Conservation (phyloP, 257 asterid species). For the Vinca minor region DNA sequence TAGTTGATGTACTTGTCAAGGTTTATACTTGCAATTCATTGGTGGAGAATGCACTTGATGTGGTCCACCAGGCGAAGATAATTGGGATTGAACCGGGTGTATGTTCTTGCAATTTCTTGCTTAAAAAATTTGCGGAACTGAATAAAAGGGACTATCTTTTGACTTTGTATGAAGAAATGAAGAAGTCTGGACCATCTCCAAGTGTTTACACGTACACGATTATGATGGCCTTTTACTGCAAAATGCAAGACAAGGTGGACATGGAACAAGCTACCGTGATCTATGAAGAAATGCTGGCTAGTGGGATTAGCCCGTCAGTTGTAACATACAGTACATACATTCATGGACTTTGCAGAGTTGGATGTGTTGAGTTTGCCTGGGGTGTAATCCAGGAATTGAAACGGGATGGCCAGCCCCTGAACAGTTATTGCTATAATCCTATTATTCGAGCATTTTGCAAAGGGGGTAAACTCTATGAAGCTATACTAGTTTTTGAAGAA, state of each 20-base stretch:
- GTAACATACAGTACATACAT: constrained; percentile 40
- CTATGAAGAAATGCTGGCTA: constrained; percentile 41
- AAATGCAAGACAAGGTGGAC: constrained; percentile 24
- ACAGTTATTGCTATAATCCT: constrained; percentile 50
- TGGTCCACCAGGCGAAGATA: constrained; percentile 28
- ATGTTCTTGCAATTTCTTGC: too few relatives aligned
- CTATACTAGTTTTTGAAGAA: constrained; percentile 31
- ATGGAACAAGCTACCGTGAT: constrained; percentile 32
- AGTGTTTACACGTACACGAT: constrained; percentile 44
- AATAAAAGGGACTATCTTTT: constrained; percentile 23
- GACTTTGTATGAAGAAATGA: constrained; percentile 39
- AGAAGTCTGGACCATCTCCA: constrained; percentile 49
- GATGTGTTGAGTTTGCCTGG: constrained; percentile 37
- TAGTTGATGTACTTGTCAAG: constrained; percentile 33
- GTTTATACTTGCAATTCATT: constrained; percentile 42
- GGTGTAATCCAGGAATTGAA: constrained; percentile 27
- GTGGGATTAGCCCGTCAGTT: constrained; percentile 39
- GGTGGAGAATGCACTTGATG: constrained; percentile 38
- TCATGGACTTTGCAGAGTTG: constrained; percentile 51
- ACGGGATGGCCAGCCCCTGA: constrained; percentile 26
- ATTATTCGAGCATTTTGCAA: constrained; percentile 39
- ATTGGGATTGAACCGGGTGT: constrained; percentile 36
- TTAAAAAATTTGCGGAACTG: constrained; percentile 47
- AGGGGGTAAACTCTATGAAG: constrained; percentile 33
- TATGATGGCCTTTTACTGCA: constrained; percentile 43